Percentiles rank a stretch among this genome's conserved stretches.
phyloP scores from a whole-genome alignment of 352 stramenopile species.

The Globisporangium iwayamae region DNA sequence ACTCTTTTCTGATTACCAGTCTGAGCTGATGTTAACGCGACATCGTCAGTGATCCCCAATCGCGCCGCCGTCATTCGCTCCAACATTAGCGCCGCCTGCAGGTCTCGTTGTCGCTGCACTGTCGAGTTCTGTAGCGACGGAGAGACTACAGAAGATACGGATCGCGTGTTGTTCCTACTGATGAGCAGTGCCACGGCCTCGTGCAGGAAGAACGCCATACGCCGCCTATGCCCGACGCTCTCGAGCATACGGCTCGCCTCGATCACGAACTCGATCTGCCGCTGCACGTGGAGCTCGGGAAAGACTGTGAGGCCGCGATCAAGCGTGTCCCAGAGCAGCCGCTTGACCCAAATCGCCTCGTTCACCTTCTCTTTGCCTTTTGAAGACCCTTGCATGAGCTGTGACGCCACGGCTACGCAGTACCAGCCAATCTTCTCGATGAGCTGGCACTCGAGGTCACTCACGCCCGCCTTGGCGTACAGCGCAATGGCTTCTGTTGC shows the following conservation, averaged over 20 bases:
- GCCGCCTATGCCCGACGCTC: slow-evolving; percentile 47
- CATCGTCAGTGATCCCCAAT: slow-evolving; percentile 38
- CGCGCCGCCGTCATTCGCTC: slow-evolving; percentile 46
- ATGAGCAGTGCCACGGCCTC: slow-evolving; percentile 57
- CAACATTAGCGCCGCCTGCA: slow-evolving; percentile 55
- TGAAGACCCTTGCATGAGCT: slow-evolving; percentile 18
- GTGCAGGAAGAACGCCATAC: slow-evolving; percentile 70
- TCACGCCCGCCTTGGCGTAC: slow-evolving; percentile 63
- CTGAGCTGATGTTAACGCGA: not conserved
- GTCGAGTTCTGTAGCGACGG: slow-evolving; percentile 13
- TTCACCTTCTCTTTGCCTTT: slow-evolving; percentile 31
- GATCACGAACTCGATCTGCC: slow-evolving; percentile 65
- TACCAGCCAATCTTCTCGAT: slow-evolving; percentile 74
- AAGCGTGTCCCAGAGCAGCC: slow-evolving; percentile 62
- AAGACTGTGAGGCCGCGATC: slow-evolving; percentile 56
- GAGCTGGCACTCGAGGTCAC: slow-evolving; percentile 66
- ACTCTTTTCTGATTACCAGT: slow-evolving; percentile 6
- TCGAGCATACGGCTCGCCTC: slow-evolving; percentile 68
- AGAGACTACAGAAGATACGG: slow-evolving; percentile 11
- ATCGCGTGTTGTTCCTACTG: slow-evolving; percentile 24
- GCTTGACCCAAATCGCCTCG: slow-evolving; percentile 69
- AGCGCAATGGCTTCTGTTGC: slow-evolving; percentile 62
- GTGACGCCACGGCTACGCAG: slow-evolving; percentile 46
- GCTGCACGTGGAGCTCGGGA: slow-evolving; percentile 38
- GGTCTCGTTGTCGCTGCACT: slow-evolving; percentile 35